Evolutionary conservation across 192 early-diverging fungal genomes (phyloP).

Genomic region (Spinellus fusiger): DNA sequence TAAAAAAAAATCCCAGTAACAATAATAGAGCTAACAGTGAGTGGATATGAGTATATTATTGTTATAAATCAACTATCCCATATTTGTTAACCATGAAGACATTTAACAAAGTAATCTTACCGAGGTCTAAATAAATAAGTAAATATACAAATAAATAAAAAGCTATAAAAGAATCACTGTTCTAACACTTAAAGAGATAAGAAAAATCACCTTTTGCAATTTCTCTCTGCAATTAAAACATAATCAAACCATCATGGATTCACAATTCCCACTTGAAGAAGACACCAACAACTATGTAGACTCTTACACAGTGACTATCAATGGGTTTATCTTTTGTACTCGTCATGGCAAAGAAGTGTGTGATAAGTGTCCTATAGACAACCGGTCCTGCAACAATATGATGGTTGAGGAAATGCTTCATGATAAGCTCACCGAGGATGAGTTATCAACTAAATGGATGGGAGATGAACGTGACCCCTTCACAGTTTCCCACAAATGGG

Average conservation of each 20-base stretch:
- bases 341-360: constrained; percentile 30
- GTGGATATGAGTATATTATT: too few relatives aligned
- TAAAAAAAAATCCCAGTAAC: too few relatives aligned
- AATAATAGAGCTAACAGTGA: too few relatives aligned
- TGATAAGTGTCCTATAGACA: constrained; percentile 29
- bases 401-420: constrained; percentile 20
- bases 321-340: constrained; percentile 30
- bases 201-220: neutral
- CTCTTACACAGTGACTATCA: constrained; percentile 22
- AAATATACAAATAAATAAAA: constrained; percentile 6
- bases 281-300: constrained; percentile 22
- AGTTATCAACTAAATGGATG: constrained; percentile 24
- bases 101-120: too few relatives aligned
- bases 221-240: neutral
- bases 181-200: neutral
- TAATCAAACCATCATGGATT: constrained; percentile 11
- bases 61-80: too few relatives aligned
- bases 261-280: constrained; percentile 10
- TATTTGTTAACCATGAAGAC: too few relatives aligned
- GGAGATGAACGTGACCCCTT: constrained; percentile 30
- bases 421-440: constrained; percentile 21
- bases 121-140: too few relatives aligned
- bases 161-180: neutral
- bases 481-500: constrained; percentile 15
- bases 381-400: constrained; percentile 22